phyloP scores from a whole-genome alignment of 352 stramenopile genomes.

The Ophiocytium majus region DNA sequence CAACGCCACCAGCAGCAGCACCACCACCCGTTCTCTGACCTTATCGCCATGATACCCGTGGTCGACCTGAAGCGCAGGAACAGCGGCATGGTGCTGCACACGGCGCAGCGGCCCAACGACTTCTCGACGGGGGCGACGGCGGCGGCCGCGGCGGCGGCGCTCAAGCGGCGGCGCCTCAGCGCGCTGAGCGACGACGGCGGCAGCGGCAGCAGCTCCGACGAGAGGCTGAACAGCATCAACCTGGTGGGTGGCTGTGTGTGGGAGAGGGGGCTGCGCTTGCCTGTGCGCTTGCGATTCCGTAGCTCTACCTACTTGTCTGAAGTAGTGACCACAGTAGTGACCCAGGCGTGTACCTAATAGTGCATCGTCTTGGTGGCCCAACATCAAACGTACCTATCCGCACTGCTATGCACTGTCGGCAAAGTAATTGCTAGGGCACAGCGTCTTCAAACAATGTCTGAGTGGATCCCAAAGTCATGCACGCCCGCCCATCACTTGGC shows the following conservation, averaged over 20 bases:
- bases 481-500: neutral
- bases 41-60: neutral
- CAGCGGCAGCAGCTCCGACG: neutral
- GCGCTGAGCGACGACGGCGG: too few species aligned
- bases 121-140: neutral
- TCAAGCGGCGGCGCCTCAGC: too few species aligned
- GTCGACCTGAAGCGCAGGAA: neutral
- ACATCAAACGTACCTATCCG: too few species aligned
- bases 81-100: neutral
- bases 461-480: too few species aligned
- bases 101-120: neutral
- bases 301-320: neutral
- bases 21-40: neutral
- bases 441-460: too few species aligned
- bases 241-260: neutral
- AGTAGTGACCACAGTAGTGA: neutral
- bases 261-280: neutral
- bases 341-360: too few species aligned
- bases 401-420: too few species aligned
- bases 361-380: too few species aligned
- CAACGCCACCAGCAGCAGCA: neutral
- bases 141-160: too few species aligned
- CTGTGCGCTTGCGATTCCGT: neutral
- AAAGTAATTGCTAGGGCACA: too few species aligned
- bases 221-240: too few species aligned